Base-by-base conservation (phyloP, 441 rosid species). In the Arabidopsis hybrid region DNA sequence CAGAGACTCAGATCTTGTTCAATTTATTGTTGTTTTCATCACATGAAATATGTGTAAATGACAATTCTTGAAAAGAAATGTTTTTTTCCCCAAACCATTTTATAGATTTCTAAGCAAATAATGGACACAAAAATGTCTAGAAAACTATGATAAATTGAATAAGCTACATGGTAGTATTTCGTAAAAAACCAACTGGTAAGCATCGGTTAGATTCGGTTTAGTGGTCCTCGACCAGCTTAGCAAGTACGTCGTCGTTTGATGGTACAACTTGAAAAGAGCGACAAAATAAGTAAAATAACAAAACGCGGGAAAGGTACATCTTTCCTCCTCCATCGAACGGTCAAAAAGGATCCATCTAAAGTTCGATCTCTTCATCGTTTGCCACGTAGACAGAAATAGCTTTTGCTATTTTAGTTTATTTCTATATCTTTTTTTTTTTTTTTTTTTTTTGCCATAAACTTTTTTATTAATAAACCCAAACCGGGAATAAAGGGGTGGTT, bases 21-120 rank as follows among this genome's bases (percentile, higher is more conserved):
- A 55, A 46, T 6, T 36, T 49, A 34, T 55, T 69, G 53, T 63
- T 63, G 53, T 47, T 35, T 49, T 63, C 29, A 31, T 45, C 68
- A 47, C 34, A 56, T 56, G 61, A 31, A 16, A 35, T n/a, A 49
- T 21, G 17, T 68, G 58, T 35, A 45, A 26, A 60, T 74, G 47
- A 32, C 55, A 42, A 43, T 43, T 36, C 11, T 53, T 68, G 51
- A 38, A 50, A 67, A 6, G 1, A 13, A 60, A 1, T 36, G 51
- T 47, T 14, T 47, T n/a, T 6, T n/a, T 6, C 49, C 49, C 17
- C 10, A 7, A 7, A 47, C 21, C 4, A 47, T 21, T 52, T 7
- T 31, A 3, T 26, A 14, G 4, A 29, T 46, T 63, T 17, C 4
- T 47, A 6, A 1, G 8, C 5, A 62, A 21, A 62, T 6, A 43